These are phyloP conservation scores for Colletotrichum sp. DNA, from an alignment of 2,329 filamentous ascomycete species.

Conservation along the genomic window DNA sequence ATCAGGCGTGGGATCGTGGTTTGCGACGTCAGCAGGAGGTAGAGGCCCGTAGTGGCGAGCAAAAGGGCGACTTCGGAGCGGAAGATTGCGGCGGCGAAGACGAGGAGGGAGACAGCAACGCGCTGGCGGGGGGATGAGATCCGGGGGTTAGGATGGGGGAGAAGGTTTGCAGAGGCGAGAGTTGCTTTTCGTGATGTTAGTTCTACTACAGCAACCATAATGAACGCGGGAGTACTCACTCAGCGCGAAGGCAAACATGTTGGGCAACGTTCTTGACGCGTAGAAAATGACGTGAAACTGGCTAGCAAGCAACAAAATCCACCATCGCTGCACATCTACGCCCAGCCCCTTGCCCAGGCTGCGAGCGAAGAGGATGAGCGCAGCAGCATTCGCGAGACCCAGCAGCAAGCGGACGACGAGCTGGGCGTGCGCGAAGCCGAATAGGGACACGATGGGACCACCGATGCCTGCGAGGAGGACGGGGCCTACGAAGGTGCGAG, in stretches of 20 bases:
- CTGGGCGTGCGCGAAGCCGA: slow-evolving; percentile 61
- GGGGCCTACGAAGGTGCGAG: slow-evolving; percentile 86
- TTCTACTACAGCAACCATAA: background rate
- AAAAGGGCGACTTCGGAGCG: slow-evolving; percentile 88
- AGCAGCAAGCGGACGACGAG: slow-evolving; percentile 76
- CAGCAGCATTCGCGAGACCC: slow-evolving; percentile 75
- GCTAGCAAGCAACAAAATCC: slow-evolving; percentile 74
- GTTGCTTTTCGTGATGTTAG: slow-evolving; percentile 59
- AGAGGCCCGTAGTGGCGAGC: slow-evolving; percentile 69
- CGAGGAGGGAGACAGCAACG: slow-evolving; percentile 75
- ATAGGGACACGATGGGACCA: slow-evolving; percentile 66
- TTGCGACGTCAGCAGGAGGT: slow-evolving; percentile 63
- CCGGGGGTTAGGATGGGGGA: slow-evolving; percentile 36
- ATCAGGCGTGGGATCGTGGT: slow-evolving; percentile 64
- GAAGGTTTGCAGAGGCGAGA: slow-evolving; percentile 59
- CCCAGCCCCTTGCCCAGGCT: slow-evolving; percentile 74
- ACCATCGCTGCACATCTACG: slow-evolving; percentile 75
- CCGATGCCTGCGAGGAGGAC: slow-evolving; percentile 76
- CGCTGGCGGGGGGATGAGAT: slow-evolving; percentile 52
- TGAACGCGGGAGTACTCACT: slow-evolving; percentile 57
- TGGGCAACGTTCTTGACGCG: slow-evolving; percentile 87
- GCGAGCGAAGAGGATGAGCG: slow-evolving; percentile 69
- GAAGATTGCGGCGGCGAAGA: slow-evolving; percentile 83
- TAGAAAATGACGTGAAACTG: slow-evolving; percentile 97
- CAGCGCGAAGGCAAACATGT: slow-evolving; percentile 93